Conservation (phyloP, 192 early-diverging fungal genomes). For the Coemansia umbellata region DNA sequence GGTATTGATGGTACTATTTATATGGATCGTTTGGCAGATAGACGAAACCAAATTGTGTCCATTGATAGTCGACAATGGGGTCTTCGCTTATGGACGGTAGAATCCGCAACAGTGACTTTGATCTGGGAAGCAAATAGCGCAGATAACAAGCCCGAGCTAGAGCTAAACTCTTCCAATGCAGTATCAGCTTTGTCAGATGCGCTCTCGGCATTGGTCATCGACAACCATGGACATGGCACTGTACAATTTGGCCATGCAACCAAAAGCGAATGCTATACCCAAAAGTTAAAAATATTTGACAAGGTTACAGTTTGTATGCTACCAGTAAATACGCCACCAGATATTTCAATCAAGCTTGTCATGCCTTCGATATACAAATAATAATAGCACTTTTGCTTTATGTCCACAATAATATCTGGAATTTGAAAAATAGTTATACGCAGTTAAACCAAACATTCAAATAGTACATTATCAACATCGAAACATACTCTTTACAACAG, state of each 20-base stretch:
- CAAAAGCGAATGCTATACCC: slow-evolving; percentile 26
- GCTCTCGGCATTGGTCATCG: slow-evolving; percentile 9
- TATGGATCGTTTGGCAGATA: slow-evolving; percentile 44
- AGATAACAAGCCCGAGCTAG: background rate
- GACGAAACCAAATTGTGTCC: slow-evolving; percentile 13
- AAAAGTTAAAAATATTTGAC: slow-evolving; percentile 70
- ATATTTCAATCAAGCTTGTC: slow-evolving; percentile 1
- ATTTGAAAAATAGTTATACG: too few relatives aligned
- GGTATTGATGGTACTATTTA: slow-evolving; percentile 89
- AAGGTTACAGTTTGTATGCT: slow-evolving; percentile 64
- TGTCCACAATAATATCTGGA: too few relatives aligned
- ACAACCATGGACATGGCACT: slow-evolving; percentile 18
- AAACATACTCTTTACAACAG: too few relatives aligned
- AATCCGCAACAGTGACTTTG: slow-evolving; percentile 12
- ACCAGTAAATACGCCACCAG: slow-evolving; percentile 6
- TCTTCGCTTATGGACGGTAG: slow-evolving; percentile 30
- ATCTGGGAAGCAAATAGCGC: slow-evolving; percentile 15
- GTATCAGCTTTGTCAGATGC: slow-evolving; percentile 29
- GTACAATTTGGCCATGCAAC: slow-evolving; percentile 13
- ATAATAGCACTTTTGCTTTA: background rate
- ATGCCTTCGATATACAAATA: slow-evolving; percentile 7
- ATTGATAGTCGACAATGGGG: slow-evolving; percentile 19
- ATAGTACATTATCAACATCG: too few relatives aligned
- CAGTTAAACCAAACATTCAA: too few relatives aligned
- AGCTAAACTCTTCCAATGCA: background rate